These are phyloP conservation scores for Emmonsiellopsis sp. DNA, from an alignment of 2,329 filamentous ascomycete genomes.

Conservation along the genomic window DNA sequence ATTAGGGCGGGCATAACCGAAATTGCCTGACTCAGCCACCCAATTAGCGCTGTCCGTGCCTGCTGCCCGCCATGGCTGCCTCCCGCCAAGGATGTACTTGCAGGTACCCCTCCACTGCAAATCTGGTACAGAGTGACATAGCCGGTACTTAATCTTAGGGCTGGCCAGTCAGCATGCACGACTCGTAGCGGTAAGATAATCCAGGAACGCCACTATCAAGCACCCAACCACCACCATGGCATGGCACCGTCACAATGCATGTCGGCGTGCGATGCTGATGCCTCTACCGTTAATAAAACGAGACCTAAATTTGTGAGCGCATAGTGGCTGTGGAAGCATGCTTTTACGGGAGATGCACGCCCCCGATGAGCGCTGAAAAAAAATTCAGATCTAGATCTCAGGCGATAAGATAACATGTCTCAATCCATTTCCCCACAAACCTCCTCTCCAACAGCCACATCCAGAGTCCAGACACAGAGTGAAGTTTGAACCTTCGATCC, in stretches of 20 bases:
- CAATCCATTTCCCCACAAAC: neutral
- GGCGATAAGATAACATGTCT: neutral
- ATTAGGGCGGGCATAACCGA: neutral
- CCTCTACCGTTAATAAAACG: too few relatives aligned
- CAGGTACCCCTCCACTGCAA: neutral
- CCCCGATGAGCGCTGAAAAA: too few relatives aligned
- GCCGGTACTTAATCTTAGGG: neutral
- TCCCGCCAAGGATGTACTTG: neutral
- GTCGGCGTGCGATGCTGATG: too few relatives aligned
- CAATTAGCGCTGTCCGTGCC: neutral
- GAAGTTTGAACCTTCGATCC: too few relatives aligned
- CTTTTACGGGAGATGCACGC: too few relatives aligned
- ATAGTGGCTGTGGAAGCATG: too few relatives aligned
- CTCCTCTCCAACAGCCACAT: neutral
- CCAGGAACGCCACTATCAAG: neutral
- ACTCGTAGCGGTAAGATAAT: neutral
- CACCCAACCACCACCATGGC: too few relatives aligned
- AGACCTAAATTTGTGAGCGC: too few relatives aligned
- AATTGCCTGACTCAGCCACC: neutral
- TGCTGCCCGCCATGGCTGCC: neutral
- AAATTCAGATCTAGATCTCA: neutral
- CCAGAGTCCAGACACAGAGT: too few relatives aligned
- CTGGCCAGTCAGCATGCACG: neutral
- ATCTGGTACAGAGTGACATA: neutral
- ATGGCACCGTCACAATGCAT: too few relatives aligned